Evolutionary conservation across 2,329 filamentous ascomycete species (phyloP), one percentile per base, ranked within the genome.

Genomic region (Colletotrichum horii): DNA sequence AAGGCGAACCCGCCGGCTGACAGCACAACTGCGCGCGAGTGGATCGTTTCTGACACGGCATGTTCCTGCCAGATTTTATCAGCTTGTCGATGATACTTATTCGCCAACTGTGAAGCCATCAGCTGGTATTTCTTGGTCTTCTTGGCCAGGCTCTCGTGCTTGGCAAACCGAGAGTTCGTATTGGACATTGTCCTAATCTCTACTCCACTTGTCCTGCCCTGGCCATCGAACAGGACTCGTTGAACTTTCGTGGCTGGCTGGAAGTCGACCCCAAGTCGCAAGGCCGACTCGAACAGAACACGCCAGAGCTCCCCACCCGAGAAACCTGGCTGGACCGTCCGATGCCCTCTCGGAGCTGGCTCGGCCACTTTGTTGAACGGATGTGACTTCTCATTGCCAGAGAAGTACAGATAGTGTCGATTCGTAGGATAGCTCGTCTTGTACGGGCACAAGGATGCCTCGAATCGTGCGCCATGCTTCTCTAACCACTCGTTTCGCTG

Each of bases 371-470:
- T 36, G 61, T 48, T 55, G 56, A 64, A 77, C 0, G 73, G 73
- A 26, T 72, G 26, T 0, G 73, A 65, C 69, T 67, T 70, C 38
- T 76, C 73, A 61, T 68, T 77, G 22, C 76, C 76, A 2, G 76
- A 77, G 19, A 66, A 73, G 36, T 69, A 77, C 8, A 77, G 60
- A 8, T 48, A 58, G 22, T 76, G 38, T 22, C 24, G 38, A 43
- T 71, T 60, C 24, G 65, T 75, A 3, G 77, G 75, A 62, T 75
- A 77, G 75, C 75, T 77, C n/a, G 77, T 78, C 64, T 69, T 71
- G 58, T 66, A 78, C 8, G 71, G 71, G 28, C 77, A 78, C 24
- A 78, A 28, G 15, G 64, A n/a, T 15, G 56, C 66, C 26, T 60
- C 66, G 56, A 78, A 78, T 8, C 16, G 9, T n/a, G 60, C 75